Base-by-base conservation (phyloP, 73 alveolate species). In the Breviolum minutum region DNA sequence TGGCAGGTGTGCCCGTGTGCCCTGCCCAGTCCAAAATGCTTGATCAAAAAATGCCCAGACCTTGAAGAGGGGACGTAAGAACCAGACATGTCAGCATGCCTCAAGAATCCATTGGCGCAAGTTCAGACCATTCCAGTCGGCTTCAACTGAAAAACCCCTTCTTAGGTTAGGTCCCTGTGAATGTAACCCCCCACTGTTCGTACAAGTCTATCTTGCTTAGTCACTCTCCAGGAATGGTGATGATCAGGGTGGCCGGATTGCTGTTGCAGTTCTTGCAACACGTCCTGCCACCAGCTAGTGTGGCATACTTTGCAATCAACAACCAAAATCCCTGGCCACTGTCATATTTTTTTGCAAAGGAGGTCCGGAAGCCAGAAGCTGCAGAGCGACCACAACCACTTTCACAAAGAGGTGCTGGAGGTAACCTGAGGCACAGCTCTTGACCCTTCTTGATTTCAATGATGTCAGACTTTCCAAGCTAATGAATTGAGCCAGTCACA, bases 361-460 rank as follows among this genome's bases (percentile, higher is more conserved):
- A 27, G 62, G 96, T 90, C 96, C 71, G 69, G 96, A 69, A 90
- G 87, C 96, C 96, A 10, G 96, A 90, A 48, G 96, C 98, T 14
- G 98, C 98, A 5, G 98, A 76, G 32, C 98, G 98, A 62, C 98
- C 98, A n/a, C 98, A 93, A 48, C 92, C 98, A 17, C 68, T 93
- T 20, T 79, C 98, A 60, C 98, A 93, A 71, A 80, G 82, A 60
- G 98, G 98, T 20, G 98, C 98, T 12, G 98, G 98, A 29, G 98
- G 98, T 24, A 93, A 80, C 96, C 96, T 90, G n/a, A 0, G 66
- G 92, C 70, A 8, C 17, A 20, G 73, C 22, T 70, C 77, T 68
- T 22, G n/a, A 68, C 17, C 8, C 17, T 14, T 68, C 24, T 68
- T 68, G 24, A 68, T 68, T 68, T 68, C 77, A 14, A 68, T 68